Evolutionary conservation across 352 stramenopile species (phyloP), one percentile per base, ranked within the genome.

Genomic region (Phytophthora cajani): DNA sequence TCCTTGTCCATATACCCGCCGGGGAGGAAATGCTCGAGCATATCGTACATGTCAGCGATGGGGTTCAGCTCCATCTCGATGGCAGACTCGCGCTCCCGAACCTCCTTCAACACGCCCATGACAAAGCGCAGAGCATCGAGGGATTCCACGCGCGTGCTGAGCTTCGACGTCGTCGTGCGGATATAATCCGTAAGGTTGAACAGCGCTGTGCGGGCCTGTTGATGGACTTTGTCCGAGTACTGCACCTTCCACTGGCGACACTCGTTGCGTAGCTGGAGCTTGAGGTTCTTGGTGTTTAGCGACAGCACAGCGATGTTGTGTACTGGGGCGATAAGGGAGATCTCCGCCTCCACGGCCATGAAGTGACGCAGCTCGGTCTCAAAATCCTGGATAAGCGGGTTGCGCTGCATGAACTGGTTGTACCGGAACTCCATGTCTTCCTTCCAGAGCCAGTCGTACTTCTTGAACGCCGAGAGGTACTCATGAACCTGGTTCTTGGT

Each of bases 401-500:
- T 94, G 9, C 81, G 72, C 58, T 90, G 86, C 77, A 93, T 93
- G 65, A 97, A 97, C 52, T 94, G 82, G 38, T 89, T 90, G 68
- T 95, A 95, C 3, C 80, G 79, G 57, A 90, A 88, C 67, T 95
- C 88, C 86, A 92, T 95, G 64, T 97, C 90, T 64, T 95, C 88
- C 64, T 94, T 95, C 90, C 90, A 97, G 2, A 97, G 82, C 90
- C 90, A 97, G 62, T 96, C 89, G 67, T 96, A 96, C 62, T 94
- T 91, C 58, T 91, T 91, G 55, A 97, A 97, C n/a, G 78, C 78
- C 7, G 78, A 75, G 12, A 96, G 72, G 64, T 94, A 96, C 16
- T 94, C 86, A 42, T 93, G 82, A 0, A 96, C 88, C 38, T 95
- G 85, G 47, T 95, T 94, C 63, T 93, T 93, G 11, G 89, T 96